These are phyloP conservation scores for Nicotiana benthamiana DNA, from an alignment of 257 asterid genomes.

Conservation along the genomic window DNA sequence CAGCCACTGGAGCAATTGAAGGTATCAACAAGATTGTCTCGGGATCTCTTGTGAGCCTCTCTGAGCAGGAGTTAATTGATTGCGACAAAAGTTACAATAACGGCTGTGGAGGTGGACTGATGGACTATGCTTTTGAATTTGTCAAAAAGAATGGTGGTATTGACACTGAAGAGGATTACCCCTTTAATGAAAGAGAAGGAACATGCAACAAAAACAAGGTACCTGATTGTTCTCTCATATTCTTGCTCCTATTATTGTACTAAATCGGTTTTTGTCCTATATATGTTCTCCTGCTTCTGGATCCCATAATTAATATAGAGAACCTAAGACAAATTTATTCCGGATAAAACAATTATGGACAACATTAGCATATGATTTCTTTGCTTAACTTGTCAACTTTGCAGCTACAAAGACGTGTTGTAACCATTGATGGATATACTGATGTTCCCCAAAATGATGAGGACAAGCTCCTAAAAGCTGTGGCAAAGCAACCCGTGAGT, in stretches of 20 bases:
- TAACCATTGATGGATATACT: constrained; percentile 72
- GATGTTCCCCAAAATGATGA: constrained; percentile 57
- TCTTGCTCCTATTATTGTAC: not conserved
- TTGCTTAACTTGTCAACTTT: constrained; percentile 6
- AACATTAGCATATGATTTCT: not conserved
- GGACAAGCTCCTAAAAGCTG: constrained; percentile 64
- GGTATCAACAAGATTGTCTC: constrained; percentile 77
- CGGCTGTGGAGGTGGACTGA: constrained; percentile 92
- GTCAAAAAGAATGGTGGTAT: constrained; percentile 67
- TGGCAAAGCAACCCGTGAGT: constrained; percentile 81
- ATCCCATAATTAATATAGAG: not conserved
- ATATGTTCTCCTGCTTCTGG: not conserved
- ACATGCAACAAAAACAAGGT: constrained; percentile 66
- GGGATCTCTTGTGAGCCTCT: constrained; percentile 77
- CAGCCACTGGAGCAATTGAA: constrained; percentile 94
- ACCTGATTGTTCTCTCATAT: not conserved
- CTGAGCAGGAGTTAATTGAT: constrained; percentile 90
- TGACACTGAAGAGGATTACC: constrained; percentile 80
- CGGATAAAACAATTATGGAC: not conserved
- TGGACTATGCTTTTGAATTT: constrained; percentile 77
- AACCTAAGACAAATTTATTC: not conserved
- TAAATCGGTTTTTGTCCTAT: not conserved
- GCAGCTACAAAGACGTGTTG: constrained; percentile 65
- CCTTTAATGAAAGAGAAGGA: constrained; percentile 50
- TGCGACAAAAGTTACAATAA: constrained; percentile 71